phyloP scores from a whole-genome alignment of 306 rosid species.

The Vigna unguiculata region DNA sequence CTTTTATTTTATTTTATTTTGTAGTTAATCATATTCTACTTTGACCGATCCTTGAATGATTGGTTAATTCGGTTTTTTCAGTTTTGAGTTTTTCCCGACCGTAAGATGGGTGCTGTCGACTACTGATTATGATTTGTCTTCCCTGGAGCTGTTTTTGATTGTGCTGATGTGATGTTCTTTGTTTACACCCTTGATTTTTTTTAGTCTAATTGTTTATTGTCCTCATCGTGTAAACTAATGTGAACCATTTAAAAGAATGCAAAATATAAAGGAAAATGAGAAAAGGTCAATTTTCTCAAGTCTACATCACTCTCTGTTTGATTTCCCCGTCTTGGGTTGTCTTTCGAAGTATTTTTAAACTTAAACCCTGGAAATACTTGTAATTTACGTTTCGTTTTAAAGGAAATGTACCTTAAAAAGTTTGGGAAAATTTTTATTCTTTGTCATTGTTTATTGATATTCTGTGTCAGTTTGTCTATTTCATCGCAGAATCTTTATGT shows the following conservation, averaged over 20 bases:
- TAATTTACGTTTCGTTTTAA: conserved; percentile 21
- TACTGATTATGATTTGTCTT: conserved; percentile 53
- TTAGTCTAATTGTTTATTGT: conserved; percentile 52
- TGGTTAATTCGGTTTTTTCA: conserved; percentile 56
- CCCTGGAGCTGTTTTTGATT: conserved; percentile 50
- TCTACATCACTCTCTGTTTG: conserved; percentile 41
- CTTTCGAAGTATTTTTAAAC: conserved; percentile 27
- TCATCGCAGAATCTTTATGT: conserved; percentile 53
- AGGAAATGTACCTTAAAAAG: conserved; percentile 8
- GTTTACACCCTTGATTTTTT: conserved; percentile 58
- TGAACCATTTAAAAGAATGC: conserved; percentile 38
- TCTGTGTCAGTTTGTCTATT: conserved; percentile 50
- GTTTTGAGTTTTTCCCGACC: conserved; percentile 43
- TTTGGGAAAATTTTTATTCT: conserved; percentile 14
- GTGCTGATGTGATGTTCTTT: conserved; percentile 74
- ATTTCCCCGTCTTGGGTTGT: conserved; percentile 41
- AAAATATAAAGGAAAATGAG: neutral
- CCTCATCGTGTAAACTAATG: conserved; percentile 48
- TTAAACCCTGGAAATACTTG: conserved; percentile 22
- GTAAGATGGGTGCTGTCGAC: conserved; percentile 43
- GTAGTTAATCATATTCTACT: conserved; percentile 26
- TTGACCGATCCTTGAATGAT: conserved; percentile 46
- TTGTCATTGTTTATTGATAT: conserved; percentile 30
- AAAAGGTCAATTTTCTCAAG: conserved; percentile 42
- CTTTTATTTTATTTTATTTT: neutral